Percentiles rank a stretch among this genome's conserved stretches.
Conservation (phyloP, 2,329 filamentous ascomycete species). For the Aspergillus glaucus region DNA sequence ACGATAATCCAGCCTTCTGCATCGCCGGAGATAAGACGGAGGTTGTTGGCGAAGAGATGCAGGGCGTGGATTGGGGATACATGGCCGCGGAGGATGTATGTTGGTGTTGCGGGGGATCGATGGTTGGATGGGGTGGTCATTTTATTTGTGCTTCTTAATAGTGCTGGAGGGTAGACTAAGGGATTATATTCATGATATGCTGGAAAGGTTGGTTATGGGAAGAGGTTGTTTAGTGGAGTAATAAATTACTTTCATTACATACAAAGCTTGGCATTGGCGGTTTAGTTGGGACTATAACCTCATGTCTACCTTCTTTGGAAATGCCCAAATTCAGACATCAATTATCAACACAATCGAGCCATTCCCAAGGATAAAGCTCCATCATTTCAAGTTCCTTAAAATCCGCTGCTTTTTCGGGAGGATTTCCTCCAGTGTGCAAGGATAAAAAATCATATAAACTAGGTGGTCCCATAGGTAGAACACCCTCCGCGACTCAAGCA, state of each 20-base stretch:
- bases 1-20: constrained; percentile 81
- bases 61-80: constrained; percentile 71
- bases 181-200: neutral
- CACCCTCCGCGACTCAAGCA: too few relatives aligned
- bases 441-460: too few relatives aligned
- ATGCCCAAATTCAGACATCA: neutral
- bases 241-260: neutral
- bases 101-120: constrained; percentile 49
- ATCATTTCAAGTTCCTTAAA: too few relatives aligned
- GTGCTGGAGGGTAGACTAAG: neutral
- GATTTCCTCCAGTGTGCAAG: too few relatives aligned
- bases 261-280: neutral
- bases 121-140: constrained; percentile 1
- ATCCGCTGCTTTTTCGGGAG: too few relatives aligned
- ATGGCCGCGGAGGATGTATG: constrained; percentile 79
- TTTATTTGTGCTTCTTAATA: neutral
- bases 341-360: too few relatives aligned
- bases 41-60: constrained; percentile 65
- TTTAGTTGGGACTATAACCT: neutral
- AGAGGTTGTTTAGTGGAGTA: neutral
- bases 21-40: constrained; percentile 76
- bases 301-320: neutral
- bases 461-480: too few relatives aligned
- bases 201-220: neutral
- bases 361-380: too few relatives aligned